These are phyloP conservation scores for Mucor racemosus DNA, from an alignment of 371 early-diverging fungal species.

Conservation along the genomic window DNA sequence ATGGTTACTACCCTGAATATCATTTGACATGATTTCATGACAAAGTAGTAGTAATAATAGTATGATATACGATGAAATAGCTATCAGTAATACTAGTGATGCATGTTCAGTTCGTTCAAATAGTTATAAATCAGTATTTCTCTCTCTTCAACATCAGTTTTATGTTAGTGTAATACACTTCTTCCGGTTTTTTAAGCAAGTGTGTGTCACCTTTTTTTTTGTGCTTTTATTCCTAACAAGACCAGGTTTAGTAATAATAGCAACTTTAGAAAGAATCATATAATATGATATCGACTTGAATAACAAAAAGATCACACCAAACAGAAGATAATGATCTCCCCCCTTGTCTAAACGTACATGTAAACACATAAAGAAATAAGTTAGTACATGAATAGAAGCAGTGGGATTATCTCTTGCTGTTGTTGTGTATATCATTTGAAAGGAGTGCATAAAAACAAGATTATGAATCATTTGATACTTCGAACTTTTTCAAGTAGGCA, in stretches of 20 bases:
- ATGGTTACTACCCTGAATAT: neutral
- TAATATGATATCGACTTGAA: neutral
- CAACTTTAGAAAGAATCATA: neutral
- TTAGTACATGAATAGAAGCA: neutral
- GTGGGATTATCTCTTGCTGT: neutral
- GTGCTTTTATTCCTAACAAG: neutral
- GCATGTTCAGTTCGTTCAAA: neutral
- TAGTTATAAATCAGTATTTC: neutral
- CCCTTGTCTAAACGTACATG: neutral
- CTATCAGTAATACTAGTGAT: neutral
- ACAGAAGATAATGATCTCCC: slow-evolving; percentile 1
- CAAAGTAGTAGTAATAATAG: neutral
- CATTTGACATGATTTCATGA: neutral
- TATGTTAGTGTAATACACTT: neutral
- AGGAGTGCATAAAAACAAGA: slow-evolving; percentile 5
- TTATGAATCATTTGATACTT: slow-evolving; percentile 2
- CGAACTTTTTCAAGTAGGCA: neutral
- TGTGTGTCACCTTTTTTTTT: neutral
- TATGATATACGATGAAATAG: neutral
- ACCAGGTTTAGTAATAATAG: neutral
- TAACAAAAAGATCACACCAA: neutral
- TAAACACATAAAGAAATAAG: neutral
- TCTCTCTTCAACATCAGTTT: neutral
- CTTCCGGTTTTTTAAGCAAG: neutral
- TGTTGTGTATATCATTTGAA: neutral